These are phyloP conservation scores for Trichoderma simmonsii DNA, from an alignment of 2,329 filamentous ascomycete genomes.

Conservation along the genomic window DNA sequence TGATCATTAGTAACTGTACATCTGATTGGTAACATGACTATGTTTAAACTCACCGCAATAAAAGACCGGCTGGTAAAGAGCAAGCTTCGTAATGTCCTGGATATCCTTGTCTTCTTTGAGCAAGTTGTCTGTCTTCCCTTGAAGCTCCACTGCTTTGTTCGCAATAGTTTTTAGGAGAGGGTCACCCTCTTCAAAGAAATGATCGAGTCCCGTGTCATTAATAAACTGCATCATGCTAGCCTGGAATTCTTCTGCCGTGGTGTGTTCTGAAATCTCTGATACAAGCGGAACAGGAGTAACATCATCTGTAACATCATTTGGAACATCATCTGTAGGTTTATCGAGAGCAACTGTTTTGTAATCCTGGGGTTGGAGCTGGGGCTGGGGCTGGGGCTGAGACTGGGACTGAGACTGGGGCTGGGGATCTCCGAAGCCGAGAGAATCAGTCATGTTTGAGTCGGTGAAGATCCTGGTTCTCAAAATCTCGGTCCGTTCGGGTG, in stretches of 20 bases:
- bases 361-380: no score
- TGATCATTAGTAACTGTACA: not conserved
- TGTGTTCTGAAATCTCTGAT: not conserved
- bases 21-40: not conserved
- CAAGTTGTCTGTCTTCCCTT: not conserved
- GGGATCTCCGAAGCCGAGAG: not conserved
- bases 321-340: no score
- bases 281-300: not conserved
- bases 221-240: not conserved
- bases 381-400: no score
- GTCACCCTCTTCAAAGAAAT: not conserved
- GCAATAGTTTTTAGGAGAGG: not conserved
- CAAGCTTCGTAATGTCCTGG: not conserved
- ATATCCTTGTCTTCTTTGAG: not conserved
- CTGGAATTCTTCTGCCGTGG: not conserved
- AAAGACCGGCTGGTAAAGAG: conserved; percentile 12
- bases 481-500: not conserved
- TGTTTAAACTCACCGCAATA: conserved; percentile 8
- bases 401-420: not conserved
- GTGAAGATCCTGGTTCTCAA: not conserved
- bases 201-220: not conserved
- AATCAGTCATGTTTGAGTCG: not conserved
- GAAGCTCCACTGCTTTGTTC: not conserved
- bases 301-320: not conserved
- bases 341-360: not conserved